Evolutionary conservation across 2,329 filamentous ascomycete genomes (phyloP).

Genomic region (Cordyceps cicadae): DNA sequence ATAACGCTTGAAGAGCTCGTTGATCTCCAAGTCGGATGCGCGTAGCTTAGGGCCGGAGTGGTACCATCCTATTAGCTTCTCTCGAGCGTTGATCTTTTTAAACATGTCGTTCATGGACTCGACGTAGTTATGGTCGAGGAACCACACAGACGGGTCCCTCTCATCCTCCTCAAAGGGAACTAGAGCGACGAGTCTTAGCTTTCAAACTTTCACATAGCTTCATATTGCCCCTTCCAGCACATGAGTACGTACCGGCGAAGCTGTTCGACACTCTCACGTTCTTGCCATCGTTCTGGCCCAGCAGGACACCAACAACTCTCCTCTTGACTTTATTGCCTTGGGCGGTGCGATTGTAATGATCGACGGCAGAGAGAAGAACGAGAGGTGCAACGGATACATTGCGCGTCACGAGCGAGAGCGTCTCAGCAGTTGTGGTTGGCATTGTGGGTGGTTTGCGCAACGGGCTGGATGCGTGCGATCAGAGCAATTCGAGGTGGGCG

Average conservation of each 20-base stretch:
- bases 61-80: slow-evolving; percentile 99
- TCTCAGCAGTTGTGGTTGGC: slow-evolving; percentile 95
- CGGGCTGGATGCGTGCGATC: background rate
- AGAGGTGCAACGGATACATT: slow-evolving; percentile 96
- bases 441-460: slow-evolving; percentile 44
- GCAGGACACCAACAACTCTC: slow-evolving; percentile 86
- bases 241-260: slow-evolving; percentile 66
- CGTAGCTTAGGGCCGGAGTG: slow-evolving; percentile 95
- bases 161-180: slow-evolving; percentile 99
- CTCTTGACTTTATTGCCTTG: slow-evolving; percentile 70
- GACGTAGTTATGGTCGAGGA: slow-evolving; percentile 98
- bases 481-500: background rate
- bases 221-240: slow-evolving; percentile 7
- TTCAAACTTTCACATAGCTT: background rate
- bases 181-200: slow-evolving; percentile 29
- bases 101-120: slow-evolving; percentile 99
- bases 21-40: slow-evolving; percentile 96
- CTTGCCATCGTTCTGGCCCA: slow-evolving; percentile 94
- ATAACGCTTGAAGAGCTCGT: slow-evolving; percentile 99
- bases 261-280: slow-evolving; percentile 97
- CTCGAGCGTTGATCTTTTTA: slow-evolving; percentile 98
- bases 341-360: slow-evolving; percentile 91
- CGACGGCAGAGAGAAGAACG: slow-evolving; percentile 93
- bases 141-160: slow-evolving; percentile 98
- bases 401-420: slow-evolving; percentile 85